These are phyloP conservation scores for Miscanthus sacchariflorus DNA, from an alignment of 202 grass and related monocot genomes.

Conservation along the genomic window DNA sequence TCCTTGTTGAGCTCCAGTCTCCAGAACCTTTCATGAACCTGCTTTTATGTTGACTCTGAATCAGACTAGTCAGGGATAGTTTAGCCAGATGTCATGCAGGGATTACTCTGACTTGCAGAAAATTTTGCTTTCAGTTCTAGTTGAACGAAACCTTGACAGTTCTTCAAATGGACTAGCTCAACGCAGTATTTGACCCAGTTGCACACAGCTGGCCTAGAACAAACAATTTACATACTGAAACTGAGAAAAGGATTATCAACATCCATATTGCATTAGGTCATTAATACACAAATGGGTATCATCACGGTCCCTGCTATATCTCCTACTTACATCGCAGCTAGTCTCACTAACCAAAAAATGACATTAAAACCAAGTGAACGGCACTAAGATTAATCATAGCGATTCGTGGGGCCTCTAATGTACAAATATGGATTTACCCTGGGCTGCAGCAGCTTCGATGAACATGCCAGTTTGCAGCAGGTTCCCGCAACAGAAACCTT, in stretches of 20 bases:
- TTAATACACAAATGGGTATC: slow-evolving; percentile 37
- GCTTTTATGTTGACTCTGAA: background rate
- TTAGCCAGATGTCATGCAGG: background rate
- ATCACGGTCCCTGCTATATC: slow-evolving; percentile 20
- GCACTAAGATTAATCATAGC: slow-evolving; percentile 29
- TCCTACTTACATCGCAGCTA: slow-evolving; percentile 51
- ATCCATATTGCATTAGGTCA: slow-evolving; percentile 35
- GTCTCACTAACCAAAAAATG: slow-evolving; percentile 46
- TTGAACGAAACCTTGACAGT: background rate
- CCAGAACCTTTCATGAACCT: background rate
- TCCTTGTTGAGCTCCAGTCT: no score
- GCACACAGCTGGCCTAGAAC: background rate
- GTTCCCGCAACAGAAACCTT: slow-evolving; percentile 50
- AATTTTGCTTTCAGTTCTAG: background rate
- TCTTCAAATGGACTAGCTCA: background rate
- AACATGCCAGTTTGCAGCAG: slow-evolving; percentile 27
- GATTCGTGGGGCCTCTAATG: slow-evolving; percentile 46
- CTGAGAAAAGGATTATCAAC: background rate
- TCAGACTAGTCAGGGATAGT: background rate
- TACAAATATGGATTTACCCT: slow-evolving; percentile 52
- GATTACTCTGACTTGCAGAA: background rate
- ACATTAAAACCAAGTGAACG: slow-evolving; percentile 37
- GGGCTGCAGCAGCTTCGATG: slow-evolving; percentile 37
- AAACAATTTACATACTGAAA: slow-evolving; percentile 25
- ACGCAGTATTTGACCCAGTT: background rate